Percentiles rank a stretch among this genome's conserved stretches.
Evolutionary conservation across 1,284 basidiomycete genomes (phyloP).

Genomic region (Ceratorhiza oryzae-sativae): DNA sequence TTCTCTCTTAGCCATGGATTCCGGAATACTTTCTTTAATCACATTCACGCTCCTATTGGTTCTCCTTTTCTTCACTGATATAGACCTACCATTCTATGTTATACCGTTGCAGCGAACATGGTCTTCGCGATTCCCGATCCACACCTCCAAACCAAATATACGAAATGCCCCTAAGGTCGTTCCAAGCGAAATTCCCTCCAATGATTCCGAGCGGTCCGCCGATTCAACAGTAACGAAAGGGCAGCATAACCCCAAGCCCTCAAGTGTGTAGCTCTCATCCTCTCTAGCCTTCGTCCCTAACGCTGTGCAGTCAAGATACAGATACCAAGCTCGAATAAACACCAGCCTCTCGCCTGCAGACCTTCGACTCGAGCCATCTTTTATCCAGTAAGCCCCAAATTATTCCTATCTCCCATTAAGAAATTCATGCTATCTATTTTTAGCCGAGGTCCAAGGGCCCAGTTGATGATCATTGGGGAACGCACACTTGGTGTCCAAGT

Average conservation of each 20-base stretch:
- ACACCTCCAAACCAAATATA: not conserved
- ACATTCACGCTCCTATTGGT: not conserved
- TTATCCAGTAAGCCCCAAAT: constrained; percentile 1
- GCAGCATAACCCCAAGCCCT: not conserved
- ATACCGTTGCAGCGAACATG: not conserved
- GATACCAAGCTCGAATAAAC: not conserved
- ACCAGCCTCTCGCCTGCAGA: not conserved
- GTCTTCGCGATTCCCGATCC: not conserved
- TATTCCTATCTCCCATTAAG: not conserved
- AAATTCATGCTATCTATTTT: not conserved
- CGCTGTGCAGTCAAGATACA: not conserved
- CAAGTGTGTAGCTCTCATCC: not conserved
- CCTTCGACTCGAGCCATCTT: not conserved
- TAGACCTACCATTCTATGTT: not conserved
- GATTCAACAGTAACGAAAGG: not conserved
- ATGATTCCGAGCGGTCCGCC: not conserved
- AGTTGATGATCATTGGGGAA: not conserved
- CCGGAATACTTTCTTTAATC: not conserved
- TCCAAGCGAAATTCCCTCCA: too few relatives aligned
- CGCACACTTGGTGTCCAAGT: constrained; percentile 13
- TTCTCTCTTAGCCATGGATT: not conserved
- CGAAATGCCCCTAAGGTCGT: not conserved
- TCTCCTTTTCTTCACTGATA: not conserved
- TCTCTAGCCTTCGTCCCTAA: not conserved
- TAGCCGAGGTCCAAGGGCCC: constrained; percentile 26